Base-by-base conservation (phyloP, 2,329 filamentous ascomycete genomes). In the Penicillium sp. region DNA sequence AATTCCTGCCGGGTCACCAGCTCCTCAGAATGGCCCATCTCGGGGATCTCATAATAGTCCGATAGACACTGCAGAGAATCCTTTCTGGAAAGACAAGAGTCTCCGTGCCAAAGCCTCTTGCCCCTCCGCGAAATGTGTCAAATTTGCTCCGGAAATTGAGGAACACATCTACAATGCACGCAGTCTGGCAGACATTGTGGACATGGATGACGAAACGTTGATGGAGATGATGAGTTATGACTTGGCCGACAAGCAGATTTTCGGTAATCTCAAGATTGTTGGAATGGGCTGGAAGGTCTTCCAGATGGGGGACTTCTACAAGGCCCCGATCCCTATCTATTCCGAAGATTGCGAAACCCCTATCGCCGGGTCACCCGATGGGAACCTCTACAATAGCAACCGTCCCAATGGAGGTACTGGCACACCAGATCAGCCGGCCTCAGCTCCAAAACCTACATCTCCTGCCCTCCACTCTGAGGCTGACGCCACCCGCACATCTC, bases 271-370 rank as follows among this genome's bases (percentile, higher is more conserved):
- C 15, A 71, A 72, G 46, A 46, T 77, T 15, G 22, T 76, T 41
- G 72, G 73, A 4, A 54, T 77, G 43, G 75, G 74, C 44, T 72
- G 70, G 63, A 76, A 75, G 46, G 70, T 66, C 1, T 76, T 72
- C 58, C 66, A 74, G 51, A 53, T 77, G 2, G 68, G 67, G 2
- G 70, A 70, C 25, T 72, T 70, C 41, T 76, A 75, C 54, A 71
- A 72, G 7, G 55, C 68, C 5, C 67, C 73, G 0, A 33, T 59
- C 2, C 54, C 55, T 6, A 26, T 44, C 22, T 50, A 31, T 12
- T 53, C 35, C 3, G 56, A 57, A 18, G 48, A 58, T 12, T 49
- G 59, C 20, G 51, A 2, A 61, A 23, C 65, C 62, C 20, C 48
- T 48, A 1, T 50, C 52, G 57, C 46, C 14, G 53, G n/a, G 43